Percentiles rank a stretch among this genome's conserved stretches.
Conservation (phyloP, 2,329 filamentous ascomycete species). For the Epicoccum nigrum region DNA sequence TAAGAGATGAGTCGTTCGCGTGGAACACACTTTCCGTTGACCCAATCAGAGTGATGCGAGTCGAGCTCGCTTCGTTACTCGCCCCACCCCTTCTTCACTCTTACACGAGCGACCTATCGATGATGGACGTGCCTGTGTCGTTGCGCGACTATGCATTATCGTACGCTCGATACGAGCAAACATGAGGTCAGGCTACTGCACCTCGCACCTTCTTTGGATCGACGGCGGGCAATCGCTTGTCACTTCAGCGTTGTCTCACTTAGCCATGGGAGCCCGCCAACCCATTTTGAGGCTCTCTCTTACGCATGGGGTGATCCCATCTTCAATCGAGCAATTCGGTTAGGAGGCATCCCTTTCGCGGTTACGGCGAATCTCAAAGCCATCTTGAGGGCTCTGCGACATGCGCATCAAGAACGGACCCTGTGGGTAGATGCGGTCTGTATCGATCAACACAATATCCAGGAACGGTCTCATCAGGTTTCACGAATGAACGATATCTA, state of each 20-base stretch:
- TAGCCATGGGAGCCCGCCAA: neutral
- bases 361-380: conserved; percentile 11
- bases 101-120: neutral
- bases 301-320: conserved; percentile 7
- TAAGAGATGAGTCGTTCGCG: no score
- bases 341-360: neutral
- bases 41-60: no score
- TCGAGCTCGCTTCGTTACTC: no score
- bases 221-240: neutral
- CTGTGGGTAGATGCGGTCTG: conserved; percentile 21
- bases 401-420: conserved; percentile 1
- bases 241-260: conserved; percentile 3
- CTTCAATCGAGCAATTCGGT: neutral
- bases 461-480: conserved; percentile 11
- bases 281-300: conserved; percentile 4
- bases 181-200: conserved; percentile 7
- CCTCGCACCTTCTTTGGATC: conserved; percentile 1
- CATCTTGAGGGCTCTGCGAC: conserved; percentile 11
- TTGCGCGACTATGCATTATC: conserved; percentile 10
- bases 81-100: neutral
- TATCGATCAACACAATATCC: conserved; percentile 17
- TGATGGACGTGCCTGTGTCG: neutral
- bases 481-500: conserved; percentile 14
- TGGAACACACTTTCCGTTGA: no score
- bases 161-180: conserved; percentile 1